Evolutionary conservation across 176 grass and related monocot genomes (phyloP).

Genomic region (Aegilops bicornis): DNA sequence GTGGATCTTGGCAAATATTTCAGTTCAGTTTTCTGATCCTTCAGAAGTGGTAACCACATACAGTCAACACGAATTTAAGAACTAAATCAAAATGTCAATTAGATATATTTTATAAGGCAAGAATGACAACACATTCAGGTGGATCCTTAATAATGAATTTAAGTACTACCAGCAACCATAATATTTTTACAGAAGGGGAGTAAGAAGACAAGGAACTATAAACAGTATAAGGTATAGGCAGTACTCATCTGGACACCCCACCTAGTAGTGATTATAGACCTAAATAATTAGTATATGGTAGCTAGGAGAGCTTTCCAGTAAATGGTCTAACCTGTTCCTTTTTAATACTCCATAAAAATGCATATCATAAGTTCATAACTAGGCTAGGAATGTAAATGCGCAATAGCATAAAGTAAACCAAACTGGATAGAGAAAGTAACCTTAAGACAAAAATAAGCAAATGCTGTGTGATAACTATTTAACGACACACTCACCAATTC

Average conservation of each 20-base stretch:
- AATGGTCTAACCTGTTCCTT: not conserved
- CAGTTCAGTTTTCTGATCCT: not conserved
- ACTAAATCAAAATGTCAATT: not conserved
- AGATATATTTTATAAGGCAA: not conserved
- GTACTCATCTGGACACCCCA: not conserved
- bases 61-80: not conserved
- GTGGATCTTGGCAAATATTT: not conserved
- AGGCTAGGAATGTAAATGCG: not conserved
- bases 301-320: not conserved
- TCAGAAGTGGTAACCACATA: not conserved
- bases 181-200: not conserved
- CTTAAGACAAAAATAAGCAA: not conserved
- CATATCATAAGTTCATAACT: not conserved
- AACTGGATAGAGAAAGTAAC: not conserved
- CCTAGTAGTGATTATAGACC: not conserved
- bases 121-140: not conserved
- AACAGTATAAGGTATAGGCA: not conserved
- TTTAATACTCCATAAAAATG: not conserved
- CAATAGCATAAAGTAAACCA: not conserved
- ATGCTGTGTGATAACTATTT: not conserved
- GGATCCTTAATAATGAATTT: not conserved
- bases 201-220: not conserved
- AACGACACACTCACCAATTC: slow-evolving; percentile 64
- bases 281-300: not conserved
- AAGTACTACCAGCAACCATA: not conserved